Conservation (phyloP, 2,329 filamentous ascomycete species). For the Graphiopsis chlorocephala region DNA sequence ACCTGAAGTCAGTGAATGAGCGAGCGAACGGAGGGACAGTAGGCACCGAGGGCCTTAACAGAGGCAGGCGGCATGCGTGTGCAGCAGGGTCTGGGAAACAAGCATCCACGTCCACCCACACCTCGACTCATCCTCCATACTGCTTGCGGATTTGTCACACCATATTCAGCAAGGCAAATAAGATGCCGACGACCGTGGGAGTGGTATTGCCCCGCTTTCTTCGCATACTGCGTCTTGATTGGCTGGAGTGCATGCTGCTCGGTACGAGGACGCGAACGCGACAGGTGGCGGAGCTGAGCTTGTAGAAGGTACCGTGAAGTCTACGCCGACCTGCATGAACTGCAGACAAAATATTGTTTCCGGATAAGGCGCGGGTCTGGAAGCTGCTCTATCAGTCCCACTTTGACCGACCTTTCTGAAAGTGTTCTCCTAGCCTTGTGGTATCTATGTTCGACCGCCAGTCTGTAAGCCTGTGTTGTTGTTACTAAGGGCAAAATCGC, state of each 20-base stretch:
- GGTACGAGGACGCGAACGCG: constrained; percentile 1
- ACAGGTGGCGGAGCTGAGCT: constrained; percentile 10
- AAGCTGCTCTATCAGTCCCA: background rate
- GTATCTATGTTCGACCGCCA: background rate
- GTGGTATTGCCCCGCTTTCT: constrained; percentile 13
- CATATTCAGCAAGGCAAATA: background rate
- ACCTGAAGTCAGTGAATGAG: background rate
- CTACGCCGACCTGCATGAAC: background rate
- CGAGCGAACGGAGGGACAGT: background rate
- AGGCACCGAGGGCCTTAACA: background rate
- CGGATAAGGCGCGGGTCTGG: background rate
- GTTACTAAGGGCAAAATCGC: background rate
- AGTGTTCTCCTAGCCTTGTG: too few relatives aligned
- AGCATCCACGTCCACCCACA: constrained; percentile 3
- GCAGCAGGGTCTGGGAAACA: constrained; percentile 6
- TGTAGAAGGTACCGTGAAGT: background rate
- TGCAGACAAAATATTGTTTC: background rate
- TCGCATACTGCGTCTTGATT: background rate
- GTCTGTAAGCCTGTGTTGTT: too few relatives aligned
- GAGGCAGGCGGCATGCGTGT: constrained; percentile 14
- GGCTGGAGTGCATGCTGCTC: background rate
- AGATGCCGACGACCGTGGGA: background rate
- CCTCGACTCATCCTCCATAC: background rate
- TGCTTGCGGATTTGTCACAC: constrained; percentile 9
- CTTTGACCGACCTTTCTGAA: background rate